Percentiles rank a stretch among this genome's conserved stretches.
Conservation (phyloP, 2,329 filamentous ascomycete genomes). For the Sporothrix sp. region DNA sequence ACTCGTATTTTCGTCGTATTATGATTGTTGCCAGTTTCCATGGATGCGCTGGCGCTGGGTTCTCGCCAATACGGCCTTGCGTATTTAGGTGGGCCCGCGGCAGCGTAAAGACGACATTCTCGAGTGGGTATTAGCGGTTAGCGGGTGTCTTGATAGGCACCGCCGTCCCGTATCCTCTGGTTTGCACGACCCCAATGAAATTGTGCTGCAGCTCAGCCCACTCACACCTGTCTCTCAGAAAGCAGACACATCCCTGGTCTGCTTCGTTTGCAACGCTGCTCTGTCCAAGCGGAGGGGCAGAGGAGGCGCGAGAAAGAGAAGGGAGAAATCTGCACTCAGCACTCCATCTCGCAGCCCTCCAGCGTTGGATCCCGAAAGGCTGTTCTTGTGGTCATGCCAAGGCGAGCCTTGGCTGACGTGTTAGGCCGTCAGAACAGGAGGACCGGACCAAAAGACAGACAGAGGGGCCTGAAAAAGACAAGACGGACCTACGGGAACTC, state of each 20-base stretch:
- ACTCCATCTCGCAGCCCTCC: neutral
- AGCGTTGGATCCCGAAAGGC: slow-evolving; percentile 3
- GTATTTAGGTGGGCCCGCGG: neutral
- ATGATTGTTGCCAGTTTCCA: slow-evolving; percentile 2
- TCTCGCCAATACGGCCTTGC: neutral
- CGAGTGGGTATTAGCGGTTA: neutral
- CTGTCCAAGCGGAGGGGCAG: neutral
- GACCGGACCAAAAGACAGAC: neutral
- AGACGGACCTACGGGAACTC: too few relatives aligned
- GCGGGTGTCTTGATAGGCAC: too few relatives aligned
- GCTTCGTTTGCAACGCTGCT: neutral
- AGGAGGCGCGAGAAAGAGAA: neutral
- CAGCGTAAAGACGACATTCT: neutral
- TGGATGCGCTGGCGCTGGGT: slow-evolving; percentile 1
- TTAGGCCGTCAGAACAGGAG: neutral
- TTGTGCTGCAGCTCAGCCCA: slow-evolving; percentile 1
- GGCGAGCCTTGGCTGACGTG: neutral
- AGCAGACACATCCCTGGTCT: neutral
- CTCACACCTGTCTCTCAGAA: neutral
- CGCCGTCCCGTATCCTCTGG: too few relatives aligned
- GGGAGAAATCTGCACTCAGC: neutral
- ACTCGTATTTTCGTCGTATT: too few relatives aligned
- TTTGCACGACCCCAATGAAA: slow-evolving; percentile 1
- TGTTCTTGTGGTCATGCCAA: neutral
- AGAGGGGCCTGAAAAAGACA: neutral